Conservation (phyloP, 73 alveolate genomes). For the Symbiodinium natans region DNA sequence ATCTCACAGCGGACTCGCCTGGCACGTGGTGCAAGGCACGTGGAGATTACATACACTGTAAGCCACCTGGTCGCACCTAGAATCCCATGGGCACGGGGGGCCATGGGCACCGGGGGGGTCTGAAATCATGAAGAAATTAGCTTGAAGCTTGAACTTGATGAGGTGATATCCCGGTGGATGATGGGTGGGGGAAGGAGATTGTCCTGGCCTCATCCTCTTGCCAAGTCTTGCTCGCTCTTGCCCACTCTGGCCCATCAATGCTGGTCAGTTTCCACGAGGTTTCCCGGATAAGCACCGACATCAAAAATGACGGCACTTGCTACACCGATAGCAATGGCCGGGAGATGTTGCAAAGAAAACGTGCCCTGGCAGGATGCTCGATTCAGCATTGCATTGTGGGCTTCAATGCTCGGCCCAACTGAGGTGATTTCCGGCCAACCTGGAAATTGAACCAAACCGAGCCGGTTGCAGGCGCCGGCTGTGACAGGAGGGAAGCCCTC, state of each 20-base stretch:
- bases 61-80: not conserved
- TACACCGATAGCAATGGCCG: slow-evolving; percentile 97
- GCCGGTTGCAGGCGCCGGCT: slow-evolving; percentile 80
- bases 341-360: slow-evolving; percentile 95
- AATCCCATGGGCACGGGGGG: too few species aligned
- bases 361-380: slow-evolving; percentile 74
- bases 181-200: slow-evolving; percentile 77
- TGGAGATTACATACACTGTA: slow-evolving; percentile 71
- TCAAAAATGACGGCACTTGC: slow-evolving; percentile 90
- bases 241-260: not conserved
- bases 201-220: not conserved
- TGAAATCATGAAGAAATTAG: too few species aligned
- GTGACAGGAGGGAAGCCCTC: too few species aligned
- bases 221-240: too few species aligned
- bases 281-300: slow-evolving; percentile 63
- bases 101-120: too few species aligned
- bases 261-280: slow-evolving; percentile 26
- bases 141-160: too few species aligned
- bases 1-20: slow-evolving; percentile 53
- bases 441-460: slow-evolving; percentile 71
- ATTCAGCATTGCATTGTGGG: not conserved
- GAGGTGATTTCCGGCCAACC: slow-evolving; percentile 65
- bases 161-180: slow-evolving; percentile 89
- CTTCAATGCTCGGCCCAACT: not conserved
- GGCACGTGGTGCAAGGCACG: slow-evolving; percentile 39